Conservation (phyloP, 1,139 yeast species). For the Debaryomyces nepalensis region DNA sequence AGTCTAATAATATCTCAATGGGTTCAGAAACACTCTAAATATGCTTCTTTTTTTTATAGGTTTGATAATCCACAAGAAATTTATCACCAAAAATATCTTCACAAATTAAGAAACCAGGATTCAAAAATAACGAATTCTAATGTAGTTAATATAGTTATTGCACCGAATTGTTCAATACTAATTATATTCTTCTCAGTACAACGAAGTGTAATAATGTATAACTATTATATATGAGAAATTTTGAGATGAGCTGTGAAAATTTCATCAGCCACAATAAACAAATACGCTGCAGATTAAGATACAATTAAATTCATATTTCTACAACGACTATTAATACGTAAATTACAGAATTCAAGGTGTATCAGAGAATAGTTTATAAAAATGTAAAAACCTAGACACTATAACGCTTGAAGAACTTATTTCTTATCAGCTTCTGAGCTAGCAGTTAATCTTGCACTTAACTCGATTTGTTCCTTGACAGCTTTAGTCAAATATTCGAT, state of each 20-base stretch:
- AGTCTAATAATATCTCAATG: conserved; percentile 4
- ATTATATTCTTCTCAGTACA: not conserved
- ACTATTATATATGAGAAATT: conserved; percentile 8
- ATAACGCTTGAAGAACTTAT: conserved; percentile 9
- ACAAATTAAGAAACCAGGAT: not conserved
- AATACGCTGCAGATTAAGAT: not conserved
- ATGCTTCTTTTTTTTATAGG: conserved; percentile 4
- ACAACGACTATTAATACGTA: not conserved
- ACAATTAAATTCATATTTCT: not conserved
- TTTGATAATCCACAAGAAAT: conserved; percentile 3
- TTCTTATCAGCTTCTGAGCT: conserved; percentile 36
- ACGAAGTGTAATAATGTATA: not conserved
- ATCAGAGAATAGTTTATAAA: conserved; percentile 8
- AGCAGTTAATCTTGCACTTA: conserved; percentile 75
- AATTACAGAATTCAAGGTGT: not conserved
- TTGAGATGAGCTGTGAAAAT: conserved; percentile 12
- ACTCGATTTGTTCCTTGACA: conserved; percentile 82
- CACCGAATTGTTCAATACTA: not conserved
- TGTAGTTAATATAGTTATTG: not conserved
- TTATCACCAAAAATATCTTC: not conserved
- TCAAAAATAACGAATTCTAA: not conserved
- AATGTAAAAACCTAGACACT: conserved; percentile 1
- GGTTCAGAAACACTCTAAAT: conserved; percentile 4
- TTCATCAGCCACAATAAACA: conserved; percentile 10
- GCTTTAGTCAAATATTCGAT: conserved; percentile 84